These are phyloP conservation scores for Amanita pseudoporphyria DNA, from an alignment of 768 basidiomycete species.

Conservation along the genomic window DNA sequence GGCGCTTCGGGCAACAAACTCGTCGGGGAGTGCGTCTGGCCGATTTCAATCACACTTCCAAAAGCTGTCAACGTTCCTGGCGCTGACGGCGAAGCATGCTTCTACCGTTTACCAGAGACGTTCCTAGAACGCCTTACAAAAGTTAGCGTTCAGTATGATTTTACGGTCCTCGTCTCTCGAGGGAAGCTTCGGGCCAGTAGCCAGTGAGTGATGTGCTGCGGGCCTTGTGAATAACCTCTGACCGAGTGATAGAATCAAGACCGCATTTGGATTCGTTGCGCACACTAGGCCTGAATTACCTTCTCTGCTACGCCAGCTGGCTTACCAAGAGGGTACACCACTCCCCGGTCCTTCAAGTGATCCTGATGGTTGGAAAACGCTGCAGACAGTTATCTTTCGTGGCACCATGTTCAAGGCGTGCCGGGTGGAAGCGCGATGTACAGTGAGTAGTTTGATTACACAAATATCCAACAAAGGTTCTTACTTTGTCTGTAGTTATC, in stretches of 20 bases:
- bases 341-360: constrained; percentile 38
- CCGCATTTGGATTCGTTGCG: constrained; percentile 45
- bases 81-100: constrained; percentile 25
- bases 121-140: constrained; percentile 40
- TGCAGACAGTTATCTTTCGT: constrained; percentile 28
- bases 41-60: constrained; percentile 37
- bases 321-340: constrained; percentile 34
- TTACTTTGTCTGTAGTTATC: constrained; percentile 24
- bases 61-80: constrained; percentile 30
- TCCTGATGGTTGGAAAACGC: constrained; percentile 43
- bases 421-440: constrained; percentile 30
- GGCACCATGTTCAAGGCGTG: constrained; percentile 31
- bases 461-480: neutral
- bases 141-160: constrained; percentile 43
- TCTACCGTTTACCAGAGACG: constrained; percentile 39
- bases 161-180: constrained; percentile 33
- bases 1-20: constrained; percentile 33
- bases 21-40: constrained; percentile 37
- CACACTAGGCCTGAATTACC: constrained; percentile 33
- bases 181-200: constrained; percentile 40
- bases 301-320: constrained; percentile 38
- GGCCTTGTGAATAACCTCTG: neutral
- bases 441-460: constrained; percentile 20
- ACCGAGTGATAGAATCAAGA: constrained; percentile 30
- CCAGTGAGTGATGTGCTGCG: constrained; percentile 23